Evolutionary conservation across 129 eudicot species (phyloP).

Genomic region (Helianthus annuus): DNA sequence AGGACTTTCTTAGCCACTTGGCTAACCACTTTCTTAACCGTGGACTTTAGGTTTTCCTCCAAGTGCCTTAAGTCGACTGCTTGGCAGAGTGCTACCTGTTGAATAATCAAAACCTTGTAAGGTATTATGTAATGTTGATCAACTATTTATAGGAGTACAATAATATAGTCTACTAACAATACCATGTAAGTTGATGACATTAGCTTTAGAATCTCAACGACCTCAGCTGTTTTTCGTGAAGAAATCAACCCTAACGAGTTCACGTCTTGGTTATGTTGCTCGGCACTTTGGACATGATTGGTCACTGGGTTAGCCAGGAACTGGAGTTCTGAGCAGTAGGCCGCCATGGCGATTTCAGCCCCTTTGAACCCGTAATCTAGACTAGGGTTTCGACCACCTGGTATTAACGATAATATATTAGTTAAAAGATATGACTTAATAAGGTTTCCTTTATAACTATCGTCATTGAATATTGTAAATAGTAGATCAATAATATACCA

Average conservation of each 20-base stretch:
- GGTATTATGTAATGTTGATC: no score
- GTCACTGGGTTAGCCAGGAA: conserved; percentile 71
- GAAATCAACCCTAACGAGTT: conserved; percentile 70
- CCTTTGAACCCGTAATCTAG: conserved; percentile 74
- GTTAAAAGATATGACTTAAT: no score
- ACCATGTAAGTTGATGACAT: conserved; percentile 65
- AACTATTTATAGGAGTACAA: no score
- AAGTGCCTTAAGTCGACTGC: conserved; percentile 65
- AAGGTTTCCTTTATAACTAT: no score
- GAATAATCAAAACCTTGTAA: no score
- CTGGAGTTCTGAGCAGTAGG: conserved; percentile 72
- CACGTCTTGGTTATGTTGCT: conserved; percentile 73
- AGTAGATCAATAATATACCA: no score
- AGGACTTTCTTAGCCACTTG: conserved; percentile 55
- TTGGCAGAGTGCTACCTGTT: conserved; percentile 56
- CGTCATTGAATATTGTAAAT: no score
- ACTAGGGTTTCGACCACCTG: conserved; percentile 66
- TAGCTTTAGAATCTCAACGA: conserved; percentile 58
- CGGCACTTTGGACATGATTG: conserved; percentile 70
- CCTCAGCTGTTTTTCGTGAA: conserved; percentile 60
- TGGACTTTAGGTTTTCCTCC: conserved; percentile 55
- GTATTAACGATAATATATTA: no score
- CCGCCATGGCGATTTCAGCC: conserved; percentile 75
- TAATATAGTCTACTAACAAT: no score
- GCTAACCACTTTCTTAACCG: conserved; percentile 56